Evolutionary conservation across 2,329 filamentous ascomycete genomes (phyloP).

Genomic region (Aspergillus costaricaensis): DNA sequence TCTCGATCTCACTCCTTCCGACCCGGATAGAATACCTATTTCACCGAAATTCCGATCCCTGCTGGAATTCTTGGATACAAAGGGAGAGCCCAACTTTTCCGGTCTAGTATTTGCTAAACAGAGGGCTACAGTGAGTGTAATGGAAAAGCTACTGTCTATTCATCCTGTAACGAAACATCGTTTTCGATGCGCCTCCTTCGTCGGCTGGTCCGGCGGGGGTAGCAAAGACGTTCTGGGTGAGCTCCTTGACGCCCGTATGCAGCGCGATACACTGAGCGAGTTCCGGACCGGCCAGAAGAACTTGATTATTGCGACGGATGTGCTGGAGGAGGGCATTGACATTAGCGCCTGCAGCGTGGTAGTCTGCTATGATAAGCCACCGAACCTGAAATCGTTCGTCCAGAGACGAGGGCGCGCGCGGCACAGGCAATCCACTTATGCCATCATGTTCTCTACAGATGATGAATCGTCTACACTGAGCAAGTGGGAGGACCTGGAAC

Average conservation of each 20-base stretch:
- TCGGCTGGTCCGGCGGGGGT: conserved; percentile 51
- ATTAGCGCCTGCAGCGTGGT: conserved; percentile 65
- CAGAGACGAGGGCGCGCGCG: conserved; percentile 67
- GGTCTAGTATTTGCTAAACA: conserved; percentile 70
- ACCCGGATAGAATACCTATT: conserved; percentile 30
- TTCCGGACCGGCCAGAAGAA: conserved; percentile 57
- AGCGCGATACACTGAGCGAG: conserved; percentile 55
- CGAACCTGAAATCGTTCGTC: conserved; percentile 65
- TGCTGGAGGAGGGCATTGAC: conserved; percentile 64
- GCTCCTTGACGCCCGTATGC: conserved; percentile 50
- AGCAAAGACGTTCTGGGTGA: conserved; percentile 53
- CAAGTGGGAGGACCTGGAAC: conserved; percentile 69
- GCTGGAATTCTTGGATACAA: conserved; percentile 53
- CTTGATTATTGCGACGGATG: conserved; percentile 59
- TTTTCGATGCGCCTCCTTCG: conserved; percentile 44
- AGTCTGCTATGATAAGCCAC: conserved; percentile 63
- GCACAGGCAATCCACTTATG: conserved; percentile 56
- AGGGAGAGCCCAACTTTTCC: conserved; percentile 50
- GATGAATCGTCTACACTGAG: conserved; percentile 36
- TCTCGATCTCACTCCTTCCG: conserved; percentile 6
- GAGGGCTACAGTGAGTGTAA: conserved; percentile 60
- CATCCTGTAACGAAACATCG: conserved; percentile 52
- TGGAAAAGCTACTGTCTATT: conserved; percentile 59
- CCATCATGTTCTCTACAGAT: conserved; percentile 50
- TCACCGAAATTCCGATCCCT: conserved; percentile 63